Conservation (phyloP, 208 protist genomes). For the Leptomonas seymouri region DNA sequence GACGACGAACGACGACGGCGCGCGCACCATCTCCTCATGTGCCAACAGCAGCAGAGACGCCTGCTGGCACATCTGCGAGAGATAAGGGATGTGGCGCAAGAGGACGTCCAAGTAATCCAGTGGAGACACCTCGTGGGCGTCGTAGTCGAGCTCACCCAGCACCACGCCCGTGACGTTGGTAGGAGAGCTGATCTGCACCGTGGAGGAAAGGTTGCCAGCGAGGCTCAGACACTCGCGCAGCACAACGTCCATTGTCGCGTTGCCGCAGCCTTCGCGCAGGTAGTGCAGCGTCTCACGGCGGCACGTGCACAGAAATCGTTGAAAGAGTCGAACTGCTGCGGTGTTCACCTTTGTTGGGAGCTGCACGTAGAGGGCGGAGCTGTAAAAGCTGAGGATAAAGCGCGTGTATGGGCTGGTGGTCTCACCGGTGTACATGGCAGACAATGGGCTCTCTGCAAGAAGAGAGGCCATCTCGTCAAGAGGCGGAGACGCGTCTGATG, state of each 20-base stretch:
- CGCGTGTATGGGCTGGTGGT: constrained; percentile 25
- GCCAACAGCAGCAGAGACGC: constrained; percentile 32
- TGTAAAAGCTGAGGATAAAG: constrained; percentile 34
- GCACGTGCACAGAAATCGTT: constrained; percentile 30
- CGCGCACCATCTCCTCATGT: constrained; percentile 29
- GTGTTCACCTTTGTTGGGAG: constrained; percentile 17
- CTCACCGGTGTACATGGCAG: constrained; percentile 24
- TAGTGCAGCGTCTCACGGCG: background rate
- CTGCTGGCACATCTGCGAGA: constrained; percentile 42
- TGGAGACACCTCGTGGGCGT: constrained; percentile 41
- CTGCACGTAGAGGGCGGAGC: constrained; percentile 24
- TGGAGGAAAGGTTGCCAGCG: constrained; percentile 27
- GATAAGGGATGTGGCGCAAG: constrained; percentile 25
- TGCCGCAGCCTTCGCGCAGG: constrained; percentile 19
- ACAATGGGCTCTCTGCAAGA: constrained; percentile 25
- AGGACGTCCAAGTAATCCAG: constrained; percentile 32
- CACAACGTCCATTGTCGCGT: constrained; percentile 22
- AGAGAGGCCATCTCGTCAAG: constrained; percentile 1
- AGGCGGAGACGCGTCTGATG: background rate
- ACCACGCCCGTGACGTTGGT: constrained; percentile 27
- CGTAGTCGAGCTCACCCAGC: constrained; percentile 27
- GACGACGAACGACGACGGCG: constrained; percentile 27
- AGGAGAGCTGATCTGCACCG: constrained; percentile 21
- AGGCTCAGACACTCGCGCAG: constrained; percentile 35
- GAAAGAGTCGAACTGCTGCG: constrained; percentile 31